Conservation (phyloP, 306 rosid species). For the Trifolium subterraneum region DNA sequence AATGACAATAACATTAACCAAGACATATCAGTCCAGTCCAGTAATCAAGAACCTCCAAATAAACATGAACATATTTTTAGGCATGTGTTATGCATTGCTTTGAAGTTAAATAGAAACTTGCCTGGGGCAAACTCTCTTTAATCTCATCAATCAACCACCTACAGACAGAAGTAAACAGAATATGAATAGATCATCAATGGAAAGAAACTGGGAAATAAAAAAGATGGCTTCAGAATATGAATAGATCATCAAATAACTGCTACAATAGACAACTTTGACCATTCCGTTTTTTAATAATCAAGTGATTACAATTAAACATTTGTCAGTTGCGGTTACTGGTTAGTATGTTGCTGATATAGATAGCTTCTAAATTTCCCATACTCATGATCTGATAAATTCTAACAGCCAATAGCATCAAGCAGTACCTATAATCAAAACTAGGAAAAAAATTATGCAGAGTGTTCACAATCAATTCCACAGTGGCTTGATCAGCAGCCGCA, state of each 20-base stretch:
- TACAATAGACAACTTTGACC: conserved; percentile 20
- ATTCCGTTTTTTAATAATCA: conserved; percentile 21
- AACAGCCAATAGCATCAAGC: conserved; percentile 22
- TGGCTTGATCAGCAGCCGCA: conserved; percentile 92
- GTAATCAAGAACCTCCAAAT: conserved; percentile 19
- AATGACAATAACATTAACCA: conserved; percentile 10
- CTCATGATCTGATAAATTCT: conserved; percentile 22
- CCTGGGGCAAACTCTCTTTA: conserved; percentile 87
- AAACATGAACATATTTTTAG: conserved; percentile 31
- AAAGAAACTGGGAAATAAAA: not conserved
- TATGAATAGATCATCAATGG: conserved; percentile 30
- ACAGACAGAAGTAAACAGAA: conserved; percentile 44
- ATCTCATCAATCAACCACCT: conserved; percentile 98
- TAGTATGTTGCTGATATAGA: conserved; percentile 33
- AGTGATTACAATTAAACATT: conserved; percentile 31
- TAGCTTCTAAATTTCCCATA: conserved; percentile 34
- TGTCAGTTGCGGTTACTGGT: conserved; percentile 18
- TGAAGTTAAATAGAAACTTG: conserved; percentile 48
- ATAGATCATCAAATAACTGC: conserved; percentile 26
- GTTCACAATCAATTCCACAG: conserved; percentile 83
- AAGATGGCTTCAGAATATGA: conserved; percentile 10
- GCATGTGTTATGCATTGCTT: conserved; percentile 32
- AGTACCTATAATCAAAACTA: conserved; percentile 89
- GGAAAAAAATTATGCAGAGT: conserved; percentile 78
- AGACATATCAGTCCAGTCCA: not conserved